phyloP scores from a whole-genome alignment of 2,329 filamentous ascomycete genomes.

The Beauveria sp. region DNA sequence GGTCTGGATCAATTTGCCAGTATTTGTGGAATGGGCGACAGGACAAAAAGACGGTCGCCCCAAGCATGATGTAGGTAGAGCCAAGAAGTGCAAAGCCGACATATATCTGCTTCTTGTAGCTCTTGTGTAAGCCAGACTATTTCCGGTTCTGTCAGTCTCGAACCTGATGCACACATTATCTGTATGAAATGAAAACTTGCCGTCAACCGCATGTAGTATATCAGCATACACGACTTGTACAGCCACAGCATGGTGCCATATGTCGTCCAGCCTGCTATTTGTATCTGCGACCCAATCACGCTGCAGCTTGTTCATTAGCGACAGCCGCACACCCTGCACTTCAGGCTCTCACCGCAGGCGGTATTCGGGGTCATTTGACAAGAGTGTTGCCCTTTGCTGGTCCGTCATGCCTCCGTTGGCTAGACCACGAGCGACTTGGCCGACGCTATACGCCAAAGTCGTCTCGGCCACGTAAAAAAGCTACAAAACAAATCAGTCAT shows the following conservation, averaged over 20 bases:
- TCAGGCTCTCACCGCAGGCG: constrained; percentile 16
- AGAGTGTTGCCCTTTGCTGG: constrained; percentile 32
- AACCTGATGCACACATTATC: background rate
- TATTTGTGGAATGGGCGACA: constrained; percentile 29
- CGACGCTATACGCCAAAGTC: constrained; percentile 28
- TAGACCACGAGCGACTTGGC: constrained; percentile 32
- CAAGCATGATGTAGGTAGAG: constrained; percentile 25
- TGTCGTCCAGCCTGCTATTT: constrained; percentile 43
- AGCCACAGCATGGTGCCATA: constrained; percentile 45
- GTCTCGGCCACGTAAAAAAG: constrained; percentile 20
- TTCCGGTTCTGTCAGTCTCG: constrained; percentile 18
- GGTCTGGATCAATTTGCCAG: constrained; percentile 36
- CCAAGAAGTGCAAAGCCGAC: constrained; percentile 27
- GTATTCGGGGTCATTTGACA: constrained; percentile 34
- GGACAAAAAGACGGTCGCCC: constrained; percentile 26
- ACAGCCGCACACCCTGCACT: background rate
- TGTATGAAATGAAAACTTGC: constrained; percentile 17
- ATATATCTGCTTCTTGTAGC: constrained; percentile 21
- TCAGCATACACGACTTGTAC: constrained; percentile 43
- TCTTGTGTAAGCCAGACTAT: constrained; percentile 21
- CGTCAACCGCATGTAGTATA: constrained; percentile 45
- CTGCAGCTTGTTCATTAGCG: constrained; percentile 20
- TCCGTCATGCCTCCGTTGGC: constrained; percentile 45
- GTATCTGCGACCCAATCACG: constrained; percentile 44
- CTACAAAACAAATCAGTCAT: background rate